phyloP scores from a whole-genome alignment of 179 eudicot species.

The Dionaea muscipula region DNA sequence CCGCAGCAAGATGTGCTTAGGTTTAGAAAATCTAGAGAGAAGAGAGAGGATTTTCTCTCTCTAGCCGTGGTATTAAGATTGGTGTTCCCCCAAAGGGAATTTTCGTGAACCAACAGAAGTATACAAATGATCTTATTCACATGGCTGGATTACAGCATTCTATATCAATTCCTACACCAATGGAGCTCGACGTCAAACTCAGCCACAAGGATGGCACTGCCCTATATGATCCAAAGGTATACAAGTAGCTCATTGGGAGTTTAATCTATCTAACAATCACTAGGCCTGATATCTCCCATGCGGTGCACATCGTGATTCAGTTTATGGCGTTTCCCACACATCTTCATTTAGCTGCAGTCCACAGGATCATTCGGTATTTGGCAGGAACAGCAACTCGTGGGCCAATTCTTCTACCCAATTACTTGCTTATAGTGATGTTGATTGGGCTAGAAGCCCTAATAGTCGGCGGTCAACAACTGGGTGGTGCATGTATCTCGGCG shows the following conservation, averaged over 20 bases:
- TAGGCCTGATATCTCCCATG: constrained; percentile 7
- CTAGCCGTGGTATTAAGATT: too few species aligned
- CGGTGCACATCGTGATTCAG: background rate
- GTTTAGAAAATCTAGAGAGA: too few species aligned
- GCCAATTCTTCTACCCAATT: background rate
- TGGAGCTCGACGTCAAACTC: too few species aligned
- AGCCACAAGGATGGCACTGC: too few species aligned
- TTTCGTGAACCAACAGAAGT: too few species aligned
- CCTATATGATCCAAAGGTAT: too few species aligned
- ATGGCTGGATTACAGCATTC: too few species aligned
- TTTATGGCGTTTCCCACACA: background rate
- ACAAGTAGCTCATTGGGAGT: background rate
- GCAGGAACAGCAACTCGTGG: background rate
- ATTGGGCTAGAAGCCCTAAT: background rate
- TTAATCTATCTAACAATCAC: background rate
- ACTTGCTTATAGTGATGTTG: background rate
- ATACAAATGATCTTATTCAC: too few species aligned
- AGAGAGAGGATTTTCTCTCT: too few species aligned
- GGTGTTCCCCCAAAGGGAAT: too few species aligned
- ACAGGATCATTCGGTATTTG: background rate
- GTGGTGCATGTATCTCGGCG: background rate
- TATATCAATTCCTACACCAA: too few species aligned
- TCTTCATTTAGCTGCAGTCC: background rate
- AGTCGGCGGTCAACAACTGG: background rate
- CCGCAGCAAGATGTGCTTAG: too few species aligned